These are phyloP conservation scores for Vachellia pachyceras DNA, from an alignment of 306 rosid genomes.

Conservation along the genomic window DNA sequence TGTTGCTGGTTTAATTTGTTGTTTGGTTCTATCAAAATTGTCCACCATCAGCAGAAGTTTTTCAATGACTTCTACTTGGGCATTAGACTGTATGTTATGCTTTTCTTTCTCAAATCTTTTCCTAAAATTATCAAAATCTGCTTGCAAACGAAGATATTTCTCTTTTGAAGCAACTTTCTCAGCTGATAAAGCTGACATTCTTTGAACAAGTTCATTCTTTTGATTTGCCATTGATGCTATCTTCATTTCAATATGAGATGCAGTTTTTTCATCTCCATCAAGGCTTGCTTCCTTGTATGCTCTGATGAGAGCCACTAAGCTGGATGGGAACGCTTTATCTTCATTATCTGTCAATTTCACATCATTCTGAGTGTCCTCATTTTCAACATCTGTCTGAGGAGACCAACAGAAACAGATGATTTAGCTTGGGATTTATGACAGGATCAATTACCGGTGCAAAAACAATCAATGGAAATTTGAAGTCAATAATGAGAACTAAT, in stretches of 20 bases:
- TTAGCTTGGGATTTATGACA: slow-evolving; percentile 23
- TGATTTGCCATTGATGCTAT: slow-evolving; percentile 48
- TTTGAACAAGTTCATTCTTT: slow-evolving; percentile 54
- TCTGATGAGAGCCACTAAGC: slow-evolving; percentile 57
- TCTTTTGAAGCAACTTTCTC: slow-evolving; percentile 75
- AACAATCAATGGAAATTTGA: slow-evolving; percentile 10
- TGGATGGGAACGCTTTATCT: slow-evolving; percentile 35
- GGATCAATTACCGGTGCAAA: slow-evolving; percentile 19
- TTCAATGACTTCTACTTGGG: slow-evolving; percentile 72
- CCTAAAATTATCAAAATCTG: slow-evolving; percentile 93
- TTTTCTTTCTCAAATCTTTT: slow-evolving; percentile 77
- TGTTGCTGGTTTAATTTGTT: slow-evolving; percentile 63
- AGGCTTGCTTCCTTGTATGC: slow-evolving; percentile 76
- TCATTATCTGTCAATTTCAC: slow-evolving; percentile 34
- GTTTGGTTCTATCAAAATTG: slow-evolving; percentile 81
- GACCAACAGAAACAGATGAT: slow-evolving; percentile 24
- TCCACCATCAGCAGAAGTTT: slow-evolving; percentile 87
- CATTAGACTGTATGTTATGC: slow-evolving; percentile 53
- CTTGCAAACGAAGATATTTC: slow-evolving; percentile 73
- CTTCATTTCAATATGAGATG: slow-evolving; percentile 58
- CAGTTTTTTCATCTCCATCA: slow-evolving; percentile 51
- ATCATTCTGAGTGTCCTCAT: slow-evolving; percentile 42
- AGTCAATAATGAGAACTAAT: slow-evolving; percentile 3
- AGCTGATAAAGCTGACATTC: slow-evolving; percentile 54
- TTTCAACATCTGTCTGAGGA: slow-evolving; percentile 54